Evolutionary conservation across 2,329 filamentous ascomycete genomes (phyloP).

Genomic region (Diaporthe amygdali): DNA sequence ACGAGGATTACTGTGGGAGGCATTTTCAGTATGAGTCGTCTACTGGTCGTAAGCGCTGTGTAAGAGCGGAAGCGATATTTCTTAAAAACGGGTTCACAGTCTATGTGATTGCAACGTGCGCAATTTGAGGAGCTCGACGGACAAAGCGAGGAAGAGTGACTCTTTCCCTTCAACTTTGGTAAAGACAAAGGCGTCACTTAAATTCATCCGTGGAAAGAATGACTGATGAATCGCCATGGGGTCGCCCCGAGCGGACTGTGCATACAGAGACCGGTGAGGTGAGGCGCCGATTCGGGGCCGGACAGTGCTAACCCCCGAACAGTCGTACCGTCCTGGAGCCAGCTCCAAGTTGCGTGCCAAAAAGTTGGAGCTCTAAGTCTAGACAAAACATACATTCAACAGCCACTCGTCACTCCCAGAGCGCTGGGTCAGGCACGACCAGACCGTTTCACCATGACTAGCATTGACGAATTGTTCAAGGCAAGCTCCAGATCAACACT

Average conservation of each 20-base stretch:
- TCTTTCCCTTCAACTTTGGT: background rate
- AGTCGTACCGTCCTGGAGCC: background rate
- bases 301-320: background rate
- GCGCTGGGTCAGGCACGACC: background rate
- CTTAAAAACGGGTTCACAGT: background rate
- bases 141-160: background rate
- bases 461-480: constrained; percentile 66
- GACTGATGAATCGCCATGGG: background rate
- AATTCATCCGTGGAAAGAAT: background rate
- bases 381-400: background rate
- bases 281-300: background rate
- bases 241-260: background rate
- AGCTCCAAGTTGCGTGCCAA: background rate
- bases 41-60: background rate
- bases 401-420: background rate
- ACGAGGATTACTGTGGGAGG: constrained; percentile 75
- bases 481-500: constrained; percentile 35
- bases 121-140: background rate
- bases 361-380: constrained; percentile 11
- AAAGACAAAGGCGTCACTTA: background rate
- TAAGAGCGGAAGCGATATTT: background rate
- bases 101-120: background rate
- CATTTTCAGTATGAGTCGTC: constrained; percentile 52
- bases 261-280: too few relatives aligned
- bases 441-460: constrained; percentile 51